Evolutionary conservation across 345 rosid genomes (phyloP).

Genomic region (Lepidium didymum): DNA sequence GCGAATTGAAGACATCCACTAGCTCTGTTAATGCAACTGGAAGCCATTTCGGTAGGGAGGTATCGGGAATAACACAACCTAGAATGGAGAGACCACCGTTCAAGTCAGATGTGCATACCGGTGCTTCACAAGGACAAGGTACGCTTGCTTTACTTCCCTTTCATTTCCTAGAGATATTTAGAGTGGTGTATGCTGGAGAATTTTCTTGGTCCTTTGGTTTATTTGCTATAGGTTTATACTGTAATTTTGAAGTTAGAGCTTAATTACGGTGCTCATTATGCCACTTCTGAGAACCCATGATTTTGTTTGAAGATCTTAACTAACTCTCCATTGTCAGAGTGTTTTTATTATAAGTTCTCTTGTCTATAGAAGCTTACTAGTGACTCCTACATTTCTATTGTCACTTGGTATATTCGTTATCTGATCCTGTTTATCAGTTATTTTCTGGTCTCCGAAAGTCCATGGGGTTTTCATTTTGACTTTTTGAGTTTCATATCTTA

Average conservation of each 20-base stretch:
- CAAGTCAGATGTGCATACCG: constrained; percentile 32
- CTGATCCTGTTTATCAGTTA: background rate
- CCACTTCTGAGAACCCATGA: background rate
- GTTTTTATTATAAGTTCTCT: background rate
- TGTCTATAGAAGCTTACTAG: background rate
- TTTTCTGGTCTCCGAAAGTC: background rate
- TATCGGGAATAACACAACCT: constrained; percentile 34
- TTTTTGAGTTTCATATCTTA: background rate
- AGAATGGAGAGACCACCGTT: constrained; percentile 45
- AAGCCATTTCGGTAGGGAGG: constrained; percentile 42
- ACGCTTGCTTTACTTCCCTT: background rate
- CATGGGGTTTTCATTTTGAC: background rate
- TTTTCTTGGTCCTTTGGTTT: background rate
- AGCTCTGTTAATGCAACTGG: constrained; percentile 36
- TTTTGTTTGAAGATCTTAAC: background rate
- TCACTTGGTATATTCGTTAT: background rate
- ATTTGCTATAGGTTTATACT: background rate
- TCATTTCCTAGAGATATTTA: background rate
- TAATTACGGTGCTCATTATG: background rate
- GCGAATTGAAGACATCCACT: constrained; percentile 37
- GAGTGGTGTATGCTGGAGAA: background rate
- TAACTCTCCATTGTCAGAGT: background rate
- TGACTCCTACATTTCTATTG: background rate
- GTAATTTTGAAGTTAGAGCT: background rate
- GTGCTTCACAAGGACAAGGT: constrained; percentile 55